Evolutionary conservation across 345 rosid species (phyloP), one percentile per base, ranked within the genome.

Genomic region (Luvunga scandens): DNA sequence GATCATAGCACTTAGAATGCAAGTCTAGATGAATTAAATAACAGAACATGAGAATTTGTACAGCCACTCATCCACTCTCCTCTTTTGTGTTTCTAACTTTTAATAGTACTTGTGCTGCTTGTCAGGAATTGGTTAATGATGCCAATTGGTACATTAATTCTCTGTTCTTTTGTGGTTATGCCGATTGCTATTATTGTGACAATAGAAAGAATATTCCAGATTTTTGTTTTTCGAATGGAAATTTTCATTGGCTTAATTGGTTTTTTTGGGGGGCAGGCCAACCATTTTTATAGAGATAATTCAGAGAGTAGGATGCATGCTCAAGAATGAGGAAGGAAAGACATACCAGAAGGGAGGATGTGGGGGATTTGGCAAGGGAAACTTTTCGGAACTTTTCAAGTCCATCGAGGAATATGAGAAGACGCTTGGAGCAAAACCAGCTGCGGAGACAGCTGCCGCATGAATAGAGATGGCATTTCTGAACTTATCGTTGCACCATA

Each of bases 321-420:
- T 83, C 42, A 82, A 86, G 81, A 95, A 93, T 76, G 91, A 91
- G 38, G 74, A 82, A 53, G 98, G 98, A 70, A 92, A 86, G 79
- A 83, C 28, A 33, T 91, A 90, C 79, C 98, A 93, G 83, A 95
- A 90, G 81, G 97, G 98, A 31, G 98, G 97, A 55, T 93, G 98
- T 28, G 98, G 98, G 28, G 98, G 97, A 2, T 95, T 95, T 45
- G 98, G 98, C 48, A 95, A 95, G 81, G 98, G 98, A 50, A 93
- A 95, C 85, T 93, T 95, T 79, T 91, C 98, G 2, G 97, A 90
- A 88, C 96, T 95, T 78, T 95, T 93, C 85, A 95, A 90, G 85
- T 93, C 98, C 75, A 92, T 95, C 24, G 98, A 95, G 83, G 98
- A 93, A 53, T 95, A 90, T 6, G 98, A 93, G 89, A 93, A 93